Evolutionary conservation across 768 basidiomycete genomes (phyloP), one percentile per base, ranked within the genome.

Genomic region (Leccinum incarnatum): DNA sequence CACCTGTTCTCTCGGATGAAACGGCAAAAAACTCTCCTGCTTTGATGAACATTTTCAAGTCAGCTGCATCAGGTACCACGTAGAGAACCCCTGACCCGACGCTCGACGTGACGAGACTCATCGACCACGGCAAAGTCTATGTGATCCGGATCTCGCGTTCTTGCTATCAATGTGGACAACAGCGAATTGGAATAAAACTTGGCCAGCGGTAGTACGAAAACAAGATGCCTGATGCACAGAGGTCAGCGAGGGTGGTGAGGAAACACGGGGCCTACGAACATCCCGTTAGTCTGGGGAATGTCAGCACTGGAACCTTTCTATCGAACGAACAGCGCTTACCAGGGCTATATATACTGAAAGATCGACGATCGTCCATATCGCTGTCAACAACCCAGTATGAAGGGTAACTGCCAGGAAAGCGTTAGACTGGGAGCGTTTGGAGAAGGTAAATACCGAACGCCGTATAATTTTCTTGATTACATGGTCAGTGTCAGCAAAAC

Each of bases 361-460:
- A 47, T 75, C 74, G 15, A 69, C 19, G 4, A 71, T 61, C 12
- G 77, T 73, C 66, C 70, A 74, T 19, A 78, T 52, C 27, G 76
- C 62, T n/a, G 77, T 79, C 12, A 78, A 36, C 9, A 74, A 29
- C 32, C 78, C 77, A 0, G 75, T 78, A 34, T 78, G 77, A 11
- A 78, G 60, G 4, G 77, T 77, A 36, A 76, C 76, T 78, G 54
- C 10, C n/a, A 42, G 23, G 25, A 21, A 34, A 46, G 4, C 3
- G 34, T 55, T 27, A 59, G 21, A 32, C 36, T 19, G 10, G 15
- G 36, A 58, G 23, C 5, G 8, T 30, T 40, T 34, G 4, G 40
- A 1, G 25, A 47, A 49, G 34, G 15, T 6, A 45, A 37, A 46
- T 11, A 19, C 58, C 47, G 14, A 50, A 75, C 75, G 57, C 55